A percentile compares a stretch with the other conserved stretches of the same genome.
Evolutionary conservation across 768 basidiomycete genomes (phyloP).

Genomic region (Panaeolus cyanescens): DNA sequence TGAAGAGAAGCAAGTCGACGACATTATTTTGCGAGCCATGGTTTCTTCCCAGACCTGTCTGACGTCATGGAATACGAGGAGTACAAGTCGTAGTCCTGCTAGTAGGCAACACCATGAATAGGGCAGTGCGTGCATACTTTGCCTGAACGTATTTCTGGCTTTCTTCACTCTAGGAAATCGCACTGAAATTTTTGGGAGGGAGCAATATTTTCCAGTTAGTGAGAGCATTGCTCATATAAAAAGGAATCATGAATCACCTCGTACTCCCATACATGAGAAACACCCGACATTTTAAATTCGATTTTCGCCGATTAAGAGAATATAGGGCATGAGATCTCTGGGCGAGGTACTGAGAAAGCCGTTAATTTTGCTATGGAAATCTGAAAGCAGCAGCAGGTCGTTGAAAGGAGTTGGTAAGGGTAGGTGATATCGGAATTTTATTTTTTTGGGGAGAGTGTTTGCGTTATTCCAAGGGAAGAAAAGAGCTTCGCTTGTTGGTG

Average conservation of each 20-base stretch:
- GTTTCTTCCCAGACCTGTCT: constrained; percentile 45
- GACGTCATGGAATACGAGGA: constrained; percentile 49
- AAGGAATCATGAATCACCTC: neutral
- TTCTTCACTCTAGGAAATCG: constrained; percentile 45
- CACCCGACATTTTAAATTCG: constrained; percentile 57
- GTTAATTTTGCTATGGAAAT: too few relatives aligned
- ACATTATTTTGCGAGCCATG: constrained; percentile 32
- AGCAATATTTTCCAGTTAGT: too few relatives aligned
- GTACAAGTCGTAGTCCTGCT: too few relatives aligned
- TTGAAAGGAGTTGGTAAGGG: neutral
- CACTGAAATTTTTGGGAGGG: too few relatives aligned
- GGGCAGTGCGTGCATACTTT: too few relatives aligned
- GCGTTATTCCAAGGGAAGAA: too few relatives aligned
- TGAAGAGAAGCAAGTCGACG: constrained; percentile 58
- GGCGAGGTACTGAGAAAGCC: neutral
- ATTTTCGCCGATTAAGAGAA: constrained; percentile 48
- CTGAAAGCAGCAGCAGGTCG: too few relatives aligned
- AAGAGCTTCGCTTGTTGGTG: too few relatives aligned
- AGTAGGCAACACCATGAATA: neutral
- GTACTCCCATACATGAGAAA: constrained; percentile 39
- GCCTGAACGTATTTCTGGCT: constrained; percentile 48
- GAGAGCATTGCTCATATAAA: neutral
- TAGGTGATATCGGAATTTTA: too few relatives aligned
- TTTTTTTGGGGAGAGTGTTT: too few relatives aligned
- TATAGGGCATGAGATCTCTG: constrained; percentile 22